Conservation (phyloP, 2,329 filamentous ascomycete species). For the Microdochium bolleyi region DNA sequence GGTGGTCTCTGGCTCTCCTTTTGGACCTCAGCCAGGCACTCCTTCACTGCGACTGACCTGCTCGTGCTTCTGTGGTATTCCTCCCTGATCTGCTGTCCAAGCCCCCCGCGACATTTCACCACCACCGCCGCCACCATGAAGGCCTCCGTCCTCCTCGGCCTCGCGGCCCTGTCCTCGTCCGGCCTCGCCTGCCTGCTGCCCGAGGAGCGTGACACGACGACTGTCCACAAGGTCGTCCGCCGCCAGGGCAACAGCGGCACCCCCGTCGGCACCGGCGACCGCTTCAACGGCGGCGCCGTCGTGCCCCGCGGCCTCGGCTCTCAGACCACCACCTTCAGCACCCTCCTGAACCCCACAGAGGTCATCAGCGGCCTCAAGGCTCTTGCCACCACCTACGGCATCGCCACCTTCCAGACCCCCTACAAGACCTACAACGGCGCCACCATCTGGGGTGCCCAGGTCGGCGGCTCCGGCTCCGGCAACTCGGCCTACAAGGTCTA, state of each 20-base stretch:
- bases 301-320: slow-evolving; percentile 28
- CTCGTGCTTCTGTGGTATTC: neutral
- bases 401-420: slow-evolving; percentile 31
- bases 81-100: neutral
- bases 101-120: neutral
- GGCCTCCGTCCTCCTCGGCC: neutral
- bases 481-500: slow-evolving; percentile 13
- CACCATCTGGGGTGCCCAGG: slow-evolving; percentile 23
- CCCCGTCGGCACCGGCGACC: slow-evolving; percentile 32
- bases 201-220: slow-evolving; percentile 20
- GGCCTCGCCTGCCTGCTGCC: slow-evolving; percentile 25
- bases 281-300: slow-evolving; percentile 29
- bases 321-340: slow-evolving; percentile 23
- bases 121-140: neutral
- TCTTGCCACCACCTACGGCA: slow-evolving; percentile 28
- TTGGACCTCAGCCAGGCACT: neutral
- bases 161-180: slow-evolving; percentile 1
- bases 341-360: slow-evolving; percentile 36
- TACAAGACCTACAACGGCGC: slow-evolving; percentile 34
- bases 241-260: slow-evolving; percentile 13
- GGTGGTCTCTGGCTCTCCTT: neutral
- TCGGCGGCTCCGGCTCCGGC: slow-evolving; percentile 13
- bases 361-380: slow-evolving; percentile 33
- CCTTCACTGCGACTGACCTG: neutral
- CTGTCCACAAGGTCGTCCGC: slow-evolving; percentile 6